Base-by-base conservation (phyloP, 345 rosid species). In the Kandelia obovata region DNA sequence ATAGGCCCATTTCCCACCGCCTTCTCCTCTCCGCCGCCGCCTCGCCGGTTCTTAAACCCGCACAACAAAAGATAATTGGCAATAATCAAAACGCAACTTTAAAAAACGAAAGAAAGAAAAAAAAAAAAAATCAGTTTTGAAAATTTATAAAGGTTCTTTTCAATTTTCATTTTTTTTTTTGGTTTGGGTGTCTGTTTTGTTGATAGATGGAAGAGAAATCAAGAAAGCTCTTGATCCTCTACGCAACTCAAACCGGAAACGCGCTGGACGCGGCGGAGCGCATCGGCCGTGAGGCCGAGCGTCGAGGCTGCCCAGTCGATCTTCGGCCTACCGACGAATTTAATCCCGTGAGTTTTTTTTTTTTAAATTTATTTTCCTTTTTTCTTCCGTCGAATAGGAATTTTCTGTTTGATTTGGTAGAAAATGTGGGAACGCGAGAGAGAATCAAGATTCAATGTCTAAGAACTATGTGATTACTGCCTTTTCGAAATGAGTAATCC, bases 181-280 rank as follows among this genome's bases (percentile, higher is more conserved):
- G 30, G 2, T 46, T 49, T 7, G 23, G 32, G 55, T 43, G 51
- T 43, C 32, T 28, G 7, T 5, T 15, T 68, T 27, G 46, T 11
- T 43, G 49, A 43, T 43, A 13, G 6, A 86, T 81, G 96, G 86
- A 75, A 66, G 79, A 76, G 62, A 79, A 74, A 35, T 63, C 68
- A 16, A 77, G 65, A 70, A 82, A 81, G 72, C 79, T 91, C 47
- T 68, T 78, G 37, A 81, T 91, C 56, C 82, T 91, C 49, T 91
- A 88, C 68, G 97, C 96, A 16, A 76, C 92, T 73, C 88, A 94
- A 73, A 94, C 96, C 21, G 96, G 98, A 52, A 89, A 89, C 71
- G 89, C 96, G 1, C 59, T 91, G 81, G 97, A 92, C 67, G 93
- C 85, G 17, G 96, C 97, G 13, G 98, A 94, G 82, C 88, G 86